These are phyloP conservation scores for Podaxis carcinomalis DNA, from an alignment of 768 basidiomycete species.

Conservation along the genomic window DNA sequence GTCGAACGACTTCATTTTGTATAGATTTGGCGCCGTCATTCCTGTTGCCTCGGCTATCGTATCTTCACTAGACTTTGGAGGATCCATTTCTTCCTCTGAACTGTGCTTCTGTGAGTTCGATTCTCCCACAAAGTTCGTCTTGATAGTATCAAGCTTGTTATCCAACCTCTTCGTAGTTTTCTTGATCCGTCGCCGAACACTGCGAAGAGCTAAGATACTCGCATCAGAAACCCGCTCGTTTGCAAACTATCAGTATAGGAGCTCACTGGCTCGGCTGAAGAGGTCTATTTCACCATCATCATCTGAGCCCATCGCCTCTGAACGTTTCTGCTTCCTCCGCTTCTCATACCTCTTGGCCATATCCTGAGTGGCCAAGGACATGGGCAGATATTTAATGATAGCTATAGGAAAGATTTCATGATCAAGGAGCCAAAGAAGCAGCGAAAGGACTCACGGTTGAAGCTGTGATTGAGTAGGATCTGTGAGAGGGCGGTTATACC, in stretches of 20 bases:
- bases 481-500: constrained; percentile 46
- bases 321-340: constrained; percentile 23
- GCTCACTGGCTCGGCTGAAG: constrained; percentile 32
- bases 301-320: not conserved
- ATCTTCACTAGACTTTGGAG: constrained; percentile 12
- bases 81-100: constrained; percentile 13
- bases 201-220: constrained; percentile 25
- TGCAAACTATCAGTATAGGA: not conserved
- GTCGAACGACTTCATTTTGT: constrained; percentile 8
- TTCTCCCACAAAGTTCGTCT: constrained; percentile 23
- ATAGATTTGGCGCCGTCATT: constrained; percentile 5
- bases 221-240: not conserved
- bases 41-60: constrained; percentile 16
- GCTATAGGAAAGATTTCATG: constrained; percentile 26
- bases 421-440: not conserved
- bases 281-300: constrained; percentile 29
- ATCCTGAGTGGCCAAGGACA: constrained; percentile 59
- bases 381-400: constrained; percentile 50
- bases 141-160: constrained; percentile 25
- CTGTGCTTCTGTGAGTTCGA: constrained; percentile 12
- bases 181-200: constrained; percentile 31
- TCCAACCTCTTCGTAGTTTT: constrained; percentile 24
- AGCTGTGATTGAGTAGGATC: constrained; percentile 31
- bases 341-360: constrained; percentile 39
- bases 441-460: constrained; percentile 30